Base-by-base conservation (phyloP, 83 land plant species). In the Isoetes engelmannii region DNA sequence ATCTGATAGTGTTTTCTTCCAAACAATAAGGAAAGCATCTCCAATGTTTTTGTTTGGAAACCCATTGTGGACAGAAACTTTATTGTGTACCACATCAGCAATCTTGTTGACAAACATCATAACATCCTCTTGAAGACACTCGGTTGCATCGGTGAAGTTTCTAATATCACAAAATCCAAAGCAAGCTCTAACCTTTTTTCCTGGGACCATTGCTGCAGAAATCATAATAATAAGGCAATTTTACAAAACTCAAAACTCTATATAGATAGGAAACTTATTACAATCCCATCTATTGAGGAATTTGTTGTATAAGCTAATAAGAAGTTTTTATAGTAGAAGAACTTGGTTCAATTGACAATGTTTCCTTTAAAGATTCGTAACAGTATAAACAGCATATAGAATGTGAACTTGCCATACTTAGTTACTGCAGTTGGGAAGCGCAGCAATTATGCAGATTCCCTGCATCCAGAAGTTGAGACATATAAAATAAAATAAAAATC, bases 121-220 rank as follows among this genome's bases (percentile, higher is more conserved):
- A 43, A 79, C 82, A 13, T 79, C 81, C 44, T 79, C 82, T 75
- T 79, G 82, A 10, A 79, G 69, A 58, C 82, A 79, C 45, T 79
- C 82, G 4, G 82, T 79, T 7, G 82, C 82, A 70, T 79, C 79
- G 42, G 82, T 79, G 56, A 79, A 79, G 64, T 79, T 79, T 7
- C 82, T 66, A 20, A 79, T 79, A 48, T 79, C 82, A 70, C 82
- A 79, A 70, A 79, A 79, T 12, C 82, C 82, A 66, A 79, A 79
- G 64, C 82, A 79, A 43, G 82, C 82, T 70, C 74, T 65, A n/a
- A 79, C 71, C 48, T 79, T 79, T 68, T 79, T 79, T n/a, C 82
- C 82, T 37, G 82, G 82, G 41, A 79, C 55, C 82, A 79, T 79
- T 17, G 82, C 82, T 79, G 74, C 47, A 19, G 45, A 17, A 43